These are phyloP conservation scores for Nidula niveotomentosa DNA, from an alignment of 1,284 basidiomycete species.

Conservation along the genomic window DNA sequence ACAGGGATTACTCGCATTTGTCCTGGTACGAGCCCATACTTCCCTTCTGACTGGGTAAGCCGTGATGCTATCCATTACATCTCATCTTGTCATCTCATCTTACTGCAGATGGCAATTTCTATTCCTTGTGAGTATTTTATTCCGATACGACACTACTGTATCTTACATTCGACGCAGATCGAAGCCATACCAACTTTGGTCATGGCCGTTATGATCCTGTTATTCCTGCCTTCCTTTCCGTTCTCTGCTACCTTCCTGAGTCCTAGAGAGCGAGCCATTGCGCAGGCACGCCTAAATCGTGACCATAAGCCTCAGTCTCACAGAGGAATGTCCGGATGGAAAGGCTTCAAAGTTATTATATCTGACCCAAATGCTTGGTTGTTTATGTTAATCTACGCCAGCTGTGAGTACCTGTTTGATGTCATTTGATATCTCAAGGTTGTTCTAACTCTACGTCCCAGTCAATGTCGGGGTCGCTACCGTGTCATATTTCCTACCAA, in stretches of 20 bases:
- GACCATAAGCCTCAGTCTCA: constrained; percentile 57
- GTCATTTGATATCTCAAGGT: not conserved
- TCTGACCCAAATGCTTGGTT: constrained; percentile 49
- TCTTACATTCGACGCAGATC: constrained; percentile 29
- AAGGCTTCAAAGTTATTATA: constrained; percentile 49
- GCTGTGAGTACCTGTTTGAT: constrained; percentile 34
- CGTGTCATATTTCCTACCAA: constrained; percentile 54
- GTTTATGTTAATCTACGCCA: constrained; percentile 49
- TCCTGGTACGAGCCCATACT: constrained; percentile 48
- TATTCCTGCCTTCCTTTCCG: constrained; percentile 45
- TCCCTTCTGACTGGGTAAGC: constrained; percentile 41
- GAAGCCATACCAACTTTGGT: constrained; percentile 53
- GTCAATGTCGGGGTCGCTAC: constrained; percentile 58
- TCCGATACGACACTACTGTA: not conserved
- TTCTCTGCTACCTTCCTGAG: constrained; percentile 37
- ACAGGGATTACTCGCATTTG: constrained; percentile 53
- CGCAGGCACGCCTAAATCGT: constrained; percentile 50
- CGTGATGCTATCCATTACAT: not conserved
- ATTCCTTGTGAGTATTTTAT: constrained; percentile 38
- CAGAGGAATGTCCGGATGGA: constrained; percentile 55
- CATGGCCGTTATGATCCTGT: constrained; percentile 42
- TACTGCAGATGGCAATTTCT: constrained; percentile 51
- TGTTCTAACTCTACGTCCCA: constrained; percentile 14
- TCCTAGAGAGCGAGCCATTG: constrained; percentile 50
- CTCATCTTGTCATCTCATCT: too few relatives aligned